Base-by-base conservation (phyloP, 352 stramenopile species). In the Pilasporangium apinafurcum region DNA sequence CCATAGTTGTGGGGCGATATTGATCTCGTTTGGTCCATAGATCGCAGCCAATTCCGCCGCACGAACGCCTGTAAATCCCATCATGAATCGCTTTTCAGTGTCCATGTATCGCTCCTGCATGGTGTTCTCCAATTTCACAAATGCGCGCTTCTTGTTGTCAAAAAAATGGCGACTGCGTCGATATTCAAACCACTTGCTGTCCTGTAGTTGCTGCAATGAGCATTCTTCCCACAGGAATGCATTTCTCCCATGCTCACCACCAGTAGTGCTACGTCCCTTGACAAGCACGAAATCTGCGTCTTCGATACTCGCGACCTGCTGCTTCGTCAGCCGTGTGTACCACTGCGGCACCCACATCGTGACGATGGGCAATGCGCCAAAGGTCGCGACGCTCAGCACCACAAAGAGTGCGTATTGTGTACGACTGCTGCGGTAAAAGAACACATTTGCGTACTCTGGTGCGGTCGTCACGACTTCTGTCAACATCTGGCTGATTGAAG, bases 81-180 rank as follows among this genome's bases (percentile, higher is more conserved):
- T 45, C 20, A 51, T 51, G 13, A 55, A 3, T 1, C 64, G 52
- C 50, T 58, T 68, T 20, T 44, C 57, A 6, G 62, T 53, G 45
- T 56, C 68, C 32, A 48, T 59, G 4, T 67, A 45, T 1, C 58
- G 54, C 41, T 87, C 78, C 27, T 70, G 46, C 1, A 91, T 60
- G 37, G 72, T 68, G 22, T 75, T 82, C 38, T 73, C 59, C 9
- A 87, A 61, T 24, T 61, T 65, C 27, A 67, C 53, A 29, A 91
- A 88, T 8, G 38, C 44, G 12, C 72, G 48, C 27, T 66, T 56
- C 39, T 83, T 64, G 27, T 58, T 37, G 40, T 84, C 63, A n/a
- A 62, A 78, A 37, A 85, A 68, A 41, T 91, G 72, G 20, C 78
- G 75, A 44, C 65, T 72, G 35, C 86, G 84, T 47, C 68, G 57